A percentile compares a stretch with the other conserved stretches of the same genome.
These are phyloP conservation scores for Auricularia auricula-judae DNA, from an alignment of 768 basidiomycete species.

Conservation along the genomic window DNA sequence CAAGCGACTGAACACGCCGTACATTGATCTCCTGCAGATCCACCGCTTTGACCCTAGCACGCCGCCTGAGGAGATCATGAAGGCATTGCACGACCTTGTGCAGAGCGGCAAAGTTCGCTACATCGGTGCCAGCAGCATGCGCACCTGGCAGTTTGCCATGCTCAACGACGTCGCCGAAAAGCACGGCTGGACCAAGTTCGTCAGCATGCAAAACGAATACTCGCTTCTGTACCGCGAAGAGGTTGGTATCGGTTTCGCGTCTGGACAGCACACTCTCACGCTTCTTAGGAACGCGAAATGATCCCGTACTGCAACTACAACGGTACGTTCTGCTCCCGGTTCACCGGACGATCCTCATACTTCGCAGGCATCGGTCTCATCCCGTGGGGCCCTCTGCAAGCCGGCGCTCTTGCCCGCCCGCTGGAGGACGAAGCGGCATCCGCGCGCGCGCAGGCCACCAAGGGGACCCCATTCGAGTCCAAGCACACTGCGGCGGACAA, in stretches of 20 bases:
- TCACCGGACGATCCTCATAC: background rate
- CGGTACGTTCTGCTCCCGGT: background rate
- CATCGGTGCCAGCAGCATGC: conserved; percentile 38
- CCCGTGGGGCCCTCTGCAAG: conserved; percentile 36
- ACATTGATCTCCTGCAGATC: conserved; percentile 34
- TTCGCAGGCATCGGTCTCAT: conserved; percentile 40
- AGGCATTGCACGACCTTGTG: conserved; percentile 39
- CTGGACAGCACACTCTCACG: background rate
- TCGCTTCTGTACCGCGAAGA: conserved; percentile 46
- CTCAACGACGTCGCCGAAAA: conserved; percentile 34
- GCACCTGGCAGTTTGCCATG: conserved; percentile 31
- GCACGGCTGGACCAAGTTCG: conserved; percentile 41
- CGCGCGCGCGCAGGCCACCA: conserved; percentile 7
- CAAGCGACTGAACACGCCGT: conserved; percentile 23
- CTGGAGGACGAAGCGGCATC: conserved; percentile 15
- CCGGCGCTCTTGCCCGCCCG: conserved; percentile 30
- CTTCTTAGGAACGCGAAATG: conserved; percentile 33
- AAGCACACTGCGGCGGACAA: conserved; percentile 19
- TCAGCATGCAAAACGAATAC: conserved; percentile 42
- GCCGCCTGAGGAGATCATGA: conserved; percentile 36
- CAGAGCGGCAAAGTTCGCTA: conserved; percentile 39
- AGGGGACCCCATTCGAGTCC: conserved; percentile 17
- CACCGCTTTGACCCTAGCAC: conserved; percentile 29
- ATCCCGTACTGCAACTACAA: conserved; percentile 29
- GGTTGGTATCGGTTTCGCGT: conserved; percentile 12